phyloP scores from a whole-genome alignment of 352 stramenopile genomes.

The Pythium grandisporangium region DNA sequence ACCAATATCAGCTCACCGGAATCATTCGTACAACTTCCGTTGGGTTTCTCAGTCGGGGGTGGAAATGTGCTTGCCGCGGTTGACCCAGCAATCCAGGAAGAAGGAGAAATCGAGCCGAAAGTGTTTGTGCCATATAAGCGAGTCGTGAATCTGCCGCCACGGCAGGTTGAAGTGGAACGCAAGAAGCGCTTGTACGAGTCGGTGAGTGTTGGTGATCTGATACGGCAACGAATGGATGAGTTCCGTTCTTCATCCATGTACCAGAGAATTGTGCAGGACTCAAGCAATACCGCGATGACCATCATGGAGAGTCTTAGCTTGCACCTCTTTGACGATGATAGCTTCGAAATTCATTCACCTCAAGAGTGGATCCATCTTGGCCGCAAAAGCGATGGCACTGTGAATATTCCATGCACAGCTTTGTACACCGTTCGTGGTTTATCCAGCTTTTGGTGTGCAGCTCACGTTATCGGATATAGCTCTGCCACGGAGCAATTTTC shows the following conservation, averaged over 20 bases:
- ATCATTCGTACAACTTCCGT: conserved; percentile 15
- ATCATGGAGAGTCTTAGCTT: conserved; percentile 56
- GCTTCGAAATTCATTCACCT: conserved; percentile 58
- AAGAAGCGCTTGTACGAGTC: conserved; percentile 31
- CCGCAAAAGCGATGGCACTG: conserved; percentile 26
- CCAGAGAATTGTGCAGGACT: conserved; percentile 15
- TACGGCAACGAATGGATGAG: conserved; percentile 16
- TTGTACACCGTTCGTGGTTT: conserved; percentile 51
- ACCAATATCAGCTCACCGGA: conserved; percentile 12
- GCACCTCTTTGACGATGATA: conserved; percentile 74
- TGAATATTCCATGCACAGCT: conserved; percentile 64
- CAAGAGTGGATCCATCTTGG: conserved; percentile 59
- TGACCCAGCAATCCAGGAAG: conserved; percentile 15
- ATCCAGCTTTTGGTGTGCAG: conserved; percentile 58
- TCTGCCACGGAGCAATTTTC: conserved; percentile 26
- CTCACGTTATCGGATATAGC: conserved; percentile 49
- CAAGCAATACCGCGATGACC: conserved; percentile 16
- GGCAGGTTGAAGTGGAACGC: conserved; percentile 35
- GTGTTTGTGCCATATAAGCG: conserved; percentile 38
- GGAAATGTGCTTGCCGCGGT: conserved; percentile 13
- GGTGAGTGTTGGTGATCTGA: conserved; percentile 20
- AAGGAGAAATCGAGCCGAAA: conserved; percentile 35
- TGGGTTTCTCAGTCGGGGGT: conserved; percentile 16
- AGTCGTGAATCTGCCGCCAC: conserved; percentile 19
- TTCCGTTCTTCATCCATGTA: conserved; percentile 26